Percentiles rank a stretch among this genome's conserved stretches.
These are phyloP conservation scores for Liriodendron chinense DNA, from an alignment of 164 flowering plant genomes.

Conservation along the genomic window DNA sequence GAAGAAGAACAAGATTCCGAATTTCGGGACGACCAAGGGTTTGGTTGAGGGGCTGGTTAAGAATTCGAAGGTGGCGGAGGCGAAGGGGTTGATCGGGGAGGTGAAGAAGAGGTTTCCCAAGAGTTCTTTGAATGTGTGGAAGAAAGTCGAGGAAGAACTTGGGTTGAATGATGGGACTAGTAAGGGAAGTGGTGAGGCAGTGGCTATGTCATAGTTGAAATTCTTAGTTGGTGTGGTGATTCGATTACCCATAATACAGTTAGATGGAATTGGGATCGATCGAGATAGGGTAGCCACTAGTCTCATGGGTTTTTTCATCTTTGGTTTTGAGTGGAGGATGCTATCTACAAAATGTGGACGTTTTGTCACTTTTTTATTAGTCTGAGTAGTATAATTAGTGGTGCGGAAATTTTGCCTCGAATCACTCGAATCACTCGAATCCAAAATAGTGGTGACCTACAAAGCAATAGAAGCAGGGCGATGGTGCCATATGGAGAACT, in stretches of 20 bases:
- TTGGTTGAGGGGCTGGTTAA: slow-evolving; percentile 67
- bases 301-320: background rate
- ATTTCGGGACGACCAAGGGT: slow-evolving; percentile 46
- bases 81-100: slow-evolving; percentile 44
- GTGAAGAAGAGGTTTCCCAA: slow-evolving; percentile 66
- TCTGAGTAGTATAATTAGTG: background rate
- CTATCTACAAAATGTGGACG: background rate
- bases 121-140: slow-evolving; percentile 56
- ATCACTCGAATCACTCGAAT: background rate
- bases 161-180: slow-evolving; percentile 31
- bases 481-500: background rate
- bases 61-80: slow-evolving; percentile 45
- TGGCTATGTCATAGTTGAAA: background rate
- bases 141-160: slow-evolving; percentile 51
- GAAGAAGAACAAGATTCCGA: slow-evolving; percentile 51
- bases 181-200: background rate
- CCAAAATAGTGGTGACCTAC: background rate
- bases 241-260: background rate
- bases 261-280: background rate
- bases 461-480: background rate
- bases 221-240: background rate
- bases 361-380: background rate
- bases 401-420: background rate
- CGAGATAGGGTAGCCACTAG: background rate
- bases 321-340: background rate